phyloP scores from a whole-genome alignment of 1,139 yeast genomes.

The Yamadazyma atmosphaerica region DNA sequence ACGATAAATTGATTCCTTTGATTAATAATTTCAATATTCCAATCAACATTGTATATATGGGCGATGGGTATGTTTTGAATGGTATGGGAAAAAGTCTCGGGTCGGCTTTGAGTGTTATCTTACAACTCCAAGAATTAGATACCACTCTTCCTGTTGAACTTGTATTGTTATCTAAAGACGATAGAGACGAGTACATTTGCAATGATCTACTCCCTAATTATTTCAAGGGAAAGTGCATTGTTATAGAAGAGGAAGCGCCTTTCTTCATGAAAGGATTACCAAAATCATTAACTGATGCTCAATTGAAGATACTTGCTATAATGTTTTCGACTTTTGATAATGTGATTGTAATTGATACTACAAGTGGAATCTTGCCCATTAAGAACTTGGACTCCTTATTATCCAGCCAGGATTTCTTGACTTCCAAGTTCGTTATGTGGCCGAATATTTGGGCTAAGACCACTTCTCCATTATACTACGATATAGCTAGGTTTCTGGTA shows the following conservation, averaged over 20 bases:
- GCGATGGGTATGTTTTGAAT: constrained; percentile 38
- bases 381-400: constrained; percentile 32
- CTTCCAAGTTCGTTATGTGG: constrained; percentile 37
- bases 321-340: constrained; percentile 37
- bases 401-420: constrained; percentile 24
- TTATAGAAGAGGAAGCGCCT: constrained; percentile 23
- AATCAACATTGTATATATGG: constrained; percentile 23
- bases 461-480: constrained; percentile 35
- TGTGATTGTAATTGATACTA: constrained; percentile 36
- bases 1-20: constrained; percentile 24
- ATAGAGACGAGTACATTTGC: constrained; percentile 30
- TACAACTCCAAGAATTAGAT: constrained; percentile 35
- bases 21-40: constrained; percentile 27
- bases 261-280: constrained; percentile 13
- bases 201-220: constrained; percentile 25
- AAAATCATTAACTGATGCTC: constrained; percentile 24
- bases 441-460: constrained; percentile 41
- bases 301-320: constrained; percentile 33
- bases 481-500: constrained; percentile 29
- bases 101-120: constrained; percentile 29
- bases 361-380: constrained; percentile 28
- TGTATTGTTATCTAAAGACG: constrained; percentile 25
- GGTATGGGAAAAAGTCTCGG: constrained; percentile 32
- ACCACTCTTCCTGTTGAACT: constrained; percentile 38
- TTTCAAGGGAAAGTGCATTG: constrained; percentile 33